Evolutionary conservation across 1,139 yeast species (phyloP), one percentile per base, ranked within the genome.

Genomic region (Arxiozyma telluris): DNA sequence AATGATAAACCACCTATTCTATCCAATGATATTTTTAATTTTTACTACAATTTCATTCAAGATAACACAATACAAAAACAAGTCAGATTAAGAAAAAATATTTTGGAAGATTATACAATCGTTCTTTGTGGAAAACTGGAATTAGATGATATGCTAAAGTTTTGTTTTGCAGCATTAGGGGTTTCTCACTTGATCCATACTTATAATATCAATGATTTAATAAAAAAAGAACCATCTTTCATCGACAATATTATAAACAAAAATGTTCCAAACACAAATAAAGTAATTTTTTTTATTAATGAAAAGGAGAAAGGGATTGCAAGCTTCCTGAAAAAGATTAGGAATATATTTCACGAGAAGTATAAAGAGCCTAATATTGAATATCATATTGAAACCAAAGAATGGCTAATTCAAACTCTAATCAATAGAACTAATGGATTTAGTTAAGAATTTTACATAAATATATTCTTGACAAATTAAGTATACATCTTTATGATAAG

Each of bases 391-490:
- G 66, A 64, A 54, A 55, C 60, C 59, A 83, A 88, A 84, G 91
- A 85, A 64, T 84, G 91, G 91, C 73, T 84, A 1, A 87, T 84
- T 0, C 91, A 85, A 60, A 80, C 88, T 61, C 76, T 83, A 11
- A 82, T 84, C n/a, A 78, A 80, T 62, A 73, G 74, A 17, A 54
- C 56, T 47, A 57, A 58, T 7, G 61, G 59, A 3, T 54, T 57
- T 20, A 53, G 51, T 34, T 46, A 52, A 22, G 41, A 42, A 20
- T 18, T 18, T 18, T 30, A 22, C 23, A 21, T 18, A 46, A 17
- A 53, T 25, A 46, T 22, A 45, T 45, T 25, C 30, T 1, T 5
- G 18, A 25, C 11, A 44, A 9, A 9, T 25, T n/a, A 25, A 38
- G 20, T 22, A 18, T 30, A 30, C 18, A 11, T 18, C 21, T 22